phyloP scores from a whole-genome alignment of 352 stramenopile species.

The Phytophthora podocarpi region DNA sequence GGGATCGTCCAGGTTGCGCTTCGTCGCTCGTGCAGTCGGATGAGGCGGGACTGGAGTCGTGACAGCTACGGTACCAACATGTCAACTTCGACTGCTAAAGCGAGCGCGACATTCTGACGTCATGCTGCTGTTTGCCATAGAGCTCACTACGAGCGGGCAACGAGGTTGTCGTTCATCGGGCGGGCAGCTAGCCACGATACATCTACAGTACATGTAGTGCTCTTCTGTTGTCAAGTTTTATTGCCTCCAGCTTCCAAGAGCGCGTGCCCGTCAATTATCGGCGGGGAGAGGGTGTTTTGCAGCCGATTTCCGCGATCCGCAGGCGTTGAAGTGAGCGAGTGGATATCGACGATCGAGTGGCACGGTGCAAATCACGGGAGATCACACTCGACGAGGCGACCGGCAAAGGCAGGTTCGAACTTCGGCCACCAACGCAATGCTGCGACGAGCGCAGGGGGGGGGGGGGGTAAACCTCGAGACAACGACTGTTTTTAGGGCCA shows the following conservation, averaged over 20 bases:
- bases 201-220: no score
- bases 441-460: conserved; percentile 14
- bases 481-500: no score
- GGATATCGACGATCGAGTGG: conserved; percentile 3
- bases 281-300: no score
- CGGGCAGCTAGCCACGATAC: no score
- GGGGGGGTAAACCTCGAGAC: no score
- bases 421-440: conserved; percentile 7
- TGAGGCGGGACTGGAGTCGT: conserved; percentile 3
- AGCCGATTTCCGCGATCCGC: conserved; percentile 29
- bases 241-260: no score
- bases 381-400: conserved; percentile 4
- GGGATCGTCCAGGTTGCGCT: no score
- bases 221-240: no score
- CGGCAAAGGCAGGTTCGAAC: not conserved
- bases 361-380: conserved; percentile 11
- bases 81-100: not conserved
- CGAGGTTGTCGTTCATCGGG: not conserved
- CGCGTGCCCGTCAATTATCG: no score
- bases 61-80: no score
- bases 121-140: conserved; percentile 5
- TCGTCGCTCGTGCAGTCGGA: no score
- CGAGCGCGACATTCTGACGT: not conserved
- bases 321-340: conserved; percentile 25
- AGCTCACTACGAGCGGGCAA: conserved; percentile 5